Evolutionary conservation across 1,139 yeast species (phyloP).

Genomic region (Arxiozyma slooffiae): DNA sequence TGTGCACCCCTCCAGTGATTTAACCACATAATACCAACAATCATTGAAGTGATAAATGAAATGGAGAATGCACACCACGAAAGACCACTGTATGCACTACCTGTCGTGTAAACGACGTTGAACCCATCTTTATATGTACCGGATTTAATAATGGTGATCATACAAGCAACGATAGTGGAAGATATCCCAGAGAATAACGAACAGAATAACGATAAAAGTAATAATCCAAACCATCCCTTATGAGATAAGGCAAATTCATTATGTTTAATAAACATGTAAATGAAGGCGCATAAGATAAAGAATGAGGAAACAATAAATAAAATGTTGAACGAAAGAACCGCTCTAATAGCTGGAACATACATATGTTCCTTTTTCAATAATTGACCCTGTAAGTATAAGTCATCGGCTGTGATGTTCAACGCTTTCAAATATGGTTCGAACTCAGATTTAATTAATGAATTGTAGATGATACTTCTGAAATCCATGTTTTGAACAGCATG

Average conservation of each 20-base stretch:
- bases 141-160: conserved; percentile 24
- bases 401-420: conserved; percentile 21
- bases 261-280: conserved; percentile 5
- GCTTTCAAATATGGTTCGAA: conserved; percentile 27
- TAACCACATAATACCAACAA: conserved; percentile 8
- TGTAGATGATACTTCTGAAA: conserved; percentile 23
- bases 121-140: conserved; percentile 27
- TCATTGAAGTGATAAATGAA: conserved; percentile 15
- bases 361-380: conserved; percentile 22
- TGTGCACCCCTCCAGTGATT: conserved; percentile 5
- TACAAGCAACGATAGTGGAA: conserved; percentile 24
- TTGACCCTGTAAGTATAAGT: conserved; percentile 26
- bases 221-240: conserved; percentile 11
- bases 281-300: conserved; percentile 11
- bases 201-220: conserved; percentile 10
- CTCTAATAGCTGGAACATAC: conserved; percentile 27
- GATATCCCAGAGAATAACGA: conserved; percentile 22
- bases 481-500: conserved; percentile 27
- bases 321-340: conserved; percentile 23
- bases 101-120: conserved; percentile 22
- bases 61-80: conserved; percentile 26
- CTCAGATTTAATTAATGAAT: conserved; percentile 23
- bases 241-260: conserved; percentile 7
- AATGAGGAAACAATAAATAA: conserved; percentile 22
- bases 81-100: conserved; percentile 23